Evolutionary conservation across 257 asterid species (phyloP).

Genomic region (Linaria vulgaris): DNA sequence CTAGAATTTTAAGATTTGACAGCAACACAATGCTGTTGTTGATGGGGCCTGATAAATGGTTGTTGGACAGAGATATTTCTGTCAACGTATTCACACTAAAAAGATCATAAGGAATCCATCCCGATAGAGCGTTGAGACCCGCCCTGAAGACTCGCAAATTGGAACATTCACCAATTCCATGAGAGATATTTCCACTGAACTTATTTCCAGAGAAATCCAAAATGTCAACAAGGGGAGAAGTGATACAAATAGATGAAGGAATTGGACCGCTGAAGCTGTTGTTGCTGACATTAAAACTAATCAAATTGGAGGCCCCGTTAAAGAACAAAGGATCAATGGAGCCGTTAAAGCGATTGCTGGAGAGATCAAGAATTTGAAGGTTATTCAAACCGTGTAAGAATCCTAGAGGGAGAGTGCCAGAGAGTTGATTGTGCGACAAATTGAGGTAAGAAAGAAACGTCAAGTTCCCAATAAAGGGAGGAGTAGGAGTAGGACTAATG

Average conservation of each 20-base stretch:
- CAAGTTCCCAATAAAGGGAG: constrained; percentile 34
- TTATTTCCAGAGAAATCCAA: constrained; percentile 46
- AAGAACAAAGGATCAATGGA: constrained; percentile 25
- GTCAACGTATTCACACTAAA: constrained; percentile 25
- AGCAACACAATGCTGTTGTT: constrained; percentile 26
- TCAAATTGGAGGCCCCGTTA: constrained; percentile 18
- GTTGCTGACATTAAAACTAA: constrained; percentile 41
- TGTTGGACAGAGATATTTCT: constrained; percentile 41
- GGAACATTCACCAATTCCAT: constrained; percentile 30
- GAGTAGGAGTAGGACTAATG: constrained; percentile 22
- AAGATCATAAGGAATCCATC: constrained; percentile 36
- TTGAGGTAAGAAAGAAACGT: constrained; percentile 33
- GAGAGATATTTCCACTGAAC: constrained; percentile 29
- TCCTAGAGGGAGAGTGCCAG: constrained; percentile 13
- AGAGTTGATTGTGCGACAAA: constrained; percentile 30
- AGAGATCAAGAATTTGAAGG: constrained; percentile 29
- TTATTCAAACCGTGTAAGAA: constrained; percentile 1
- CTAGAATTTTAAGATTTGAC: constrained; percentile 29
- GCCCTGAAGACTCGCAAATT: constrained; percentile 36
- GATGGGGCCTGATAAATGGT: constrained; percentile 41
- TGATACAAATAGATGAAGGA: constrained; percentile 37
- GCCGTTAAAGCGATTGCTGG: constrained; percentile 45
- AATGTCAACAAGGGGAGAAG: constrained; percentile 18
- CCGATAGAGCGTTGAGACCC: constrained; percentile 42
- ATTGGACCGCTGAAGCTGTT: constrained; percentile 39